phyloP scores from a whole-genome alignment of 2,329 filamentous ascomycete genomes.

The Arachnomyces sp. region DNA sequence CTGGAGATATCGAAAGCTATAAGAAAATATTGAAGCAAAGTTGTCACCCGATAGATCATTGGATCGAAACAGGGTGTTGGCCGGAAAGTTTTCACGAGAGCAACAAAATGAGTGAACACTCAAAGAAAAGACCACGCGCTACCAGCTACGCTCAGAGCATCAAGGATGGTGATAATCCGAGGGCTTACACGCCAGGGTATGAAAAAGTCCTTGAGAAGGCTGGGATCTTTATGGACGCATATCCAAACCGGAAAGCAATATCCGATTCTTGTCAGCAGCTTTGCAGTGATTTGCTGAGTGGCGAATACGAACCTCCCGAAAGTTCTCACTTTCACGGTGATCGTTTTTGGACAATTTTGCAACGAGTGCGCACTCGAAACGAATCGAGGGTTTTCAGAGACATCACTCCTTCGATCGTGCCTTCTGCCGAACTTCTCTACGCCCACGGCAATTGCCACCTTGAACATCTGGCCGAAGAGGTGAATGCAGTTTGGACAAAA shows the following conservation, averaged over 20 bases:
- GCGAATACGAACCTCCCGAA: background rate
- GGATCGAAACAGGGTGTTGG: too few species aligned
- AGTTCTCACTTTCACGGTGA: constrained; percentile 15
- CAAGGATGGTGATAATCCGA: too few species aligned
- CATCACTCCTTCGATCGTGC: constrained; percentile 22
- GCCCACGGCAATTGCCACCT: constrained; percentile 15
- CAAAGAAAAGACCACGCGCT: too few species aligned
- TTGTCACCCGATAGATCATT: too few species aligned
- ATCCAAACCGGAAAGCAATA: constrained; percentile 13
- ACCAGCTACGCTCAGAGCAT: too few species aligned
- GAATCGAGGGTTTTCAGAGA: constrained; percentile 24
- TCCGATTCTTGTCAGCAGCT: constrained; percentile 12
- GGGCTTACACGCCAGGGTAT: too few species aligned
- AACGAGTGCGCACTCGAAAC: constrained; percentile 20
- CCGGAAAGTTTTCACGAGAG: too few species aligned
- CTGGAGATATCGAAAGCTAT: too few species aligned
- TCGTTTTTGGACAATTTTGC: constrained; percentile 19
- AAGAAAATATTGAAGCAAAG: too few species aligned
- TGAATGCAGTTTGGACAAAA: constrained; percentile 26
- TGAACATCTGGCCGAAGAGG: constrained; percentile 23
- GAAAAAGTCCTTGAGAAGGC: constrained; percentile 5
- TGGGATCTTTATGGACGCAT: constrained; percentile 1
- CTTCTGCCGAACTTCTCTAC: constrained; percentile 20
- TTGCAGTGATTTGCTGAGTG: constrained; percentile 19
- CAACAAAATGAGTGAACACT: too few species aligned